Evolutionary conservation across 805 yeast species (phyloP), one percentile per base, ranked within the genome.

Genomic region (Wickerhamia fluorescens): DNA sequence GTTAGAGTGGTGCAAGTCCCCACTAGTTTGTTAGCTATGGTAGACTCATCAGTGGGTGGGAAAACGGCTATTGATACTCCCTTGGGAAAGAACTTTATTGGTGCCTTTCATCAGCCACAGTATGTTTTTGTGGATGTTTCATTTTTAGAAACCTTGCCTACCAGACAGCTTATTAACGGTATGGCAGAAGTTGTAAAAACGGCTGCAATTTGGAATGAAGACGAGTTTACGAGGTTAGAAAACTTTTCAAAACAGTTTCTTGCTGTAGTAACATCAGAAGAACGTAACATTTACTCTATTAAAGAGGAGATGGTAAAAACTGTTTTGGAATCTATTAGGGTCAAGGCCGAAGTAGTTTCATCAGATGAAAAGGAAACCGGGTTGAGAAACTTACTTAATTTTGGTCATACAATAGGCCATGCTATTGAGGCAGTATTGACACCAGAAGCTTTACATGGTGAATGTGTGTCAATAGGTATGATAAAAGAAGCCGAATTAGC

Each of bases 41-140:
- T 92, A 19, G 98, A 92, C 56, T 87, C 96, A 7, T 85, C 96
- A 4, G 86, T 92, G 44, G 98, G 98, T 35, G 98, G 98, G 23
- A 92, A 92, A 55, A 92, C 98, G 24, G 98, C 98, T 23, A 88
- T 92, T 34, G 98, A 92, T 53, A 88, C 96, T 9, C 95, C 96
- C 2, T 56, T 81, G 39, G 98, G 98, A 25, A 92, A 92, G 66
- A 92, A 92, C 63, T 80, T 92, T 42, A 71, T 92, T 38, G 98
- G 98, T 38, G 92, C 97, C 0, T 92, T 92, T 57, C 92, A 96
- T 87, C 98, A 92, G 61, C 97, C 98, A 7, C 63, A 71, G 42
- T 78, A 81, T 44, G 84, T 92, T 37, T 77, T 87, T 52, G 92
- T 82, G 16, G 98, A 92, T 56, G 76, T 88, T 31, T 71, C 79